phyloP scores from a whole-genome alignment of 441 rosid species.

The Manihot esculenta region DNA sequence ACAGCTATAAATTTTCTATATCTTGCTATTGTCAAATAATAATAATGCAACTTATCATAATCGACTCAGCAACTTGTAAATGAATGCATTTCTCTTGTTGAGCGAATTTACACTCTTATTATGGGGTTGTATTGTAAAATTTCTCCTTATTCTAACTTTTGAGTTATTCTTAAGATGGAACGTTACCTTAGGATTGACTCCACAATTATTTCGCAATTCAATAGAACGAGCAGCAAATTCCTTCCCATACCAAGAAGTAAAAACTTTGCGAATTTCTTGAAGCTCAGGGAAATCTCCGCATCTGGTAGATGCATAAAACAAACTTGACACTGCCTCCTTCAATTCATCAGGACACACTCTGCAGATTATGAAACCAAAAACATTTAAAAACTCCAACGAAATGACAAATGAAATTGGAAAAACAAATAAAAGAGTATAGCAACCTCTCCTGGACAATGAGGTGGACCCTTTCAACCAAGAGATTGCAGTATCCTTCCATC shows the following conservation, averaged over 20 bases:
- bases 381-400: neutral
- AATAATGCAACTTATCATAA: too few species aligned
- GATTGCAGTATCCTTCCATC: constrained; percentile 66
- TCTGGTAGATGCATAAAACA: constrained; percentile 75
- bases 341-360: constrained; percentile 84
- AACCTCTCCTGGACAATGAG: constrained; percentile 67
- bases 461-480: constrained; percentile 59
- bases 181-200: constrained; percentile 61
- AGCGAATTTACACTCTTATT: too few species aligned
- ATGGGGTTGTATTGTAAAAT: too few species aligned
- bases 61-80: too few species aligned
- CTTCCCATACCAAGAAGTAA: constrained; percentile 69
- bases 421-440: neutral
- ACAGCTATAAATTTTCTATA: too few species aligned
- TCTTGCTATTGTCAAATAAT: too few species aligned
- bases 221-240: constrained; percentile 70
- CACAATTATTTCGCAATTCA: constrained; percentile 75
- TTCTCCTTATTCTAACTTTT: too few species aligned
- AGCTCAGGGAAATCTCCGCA: constrained; percentile 96
- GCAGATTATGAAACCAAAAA: constrained; percentile 2
- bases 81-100: too few species aligned
- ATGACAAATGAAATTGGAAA: neutral
- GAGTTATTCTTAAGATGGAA: too few species aligned
- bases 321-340: constrained; percentile 65
- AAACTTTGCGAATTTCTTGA: constrained; percentile 63